phyloP scores from a whole-genome alignment of 2,329 filamentous ascomycete genomes.

The Dactylellina haptotyla region DNA sequence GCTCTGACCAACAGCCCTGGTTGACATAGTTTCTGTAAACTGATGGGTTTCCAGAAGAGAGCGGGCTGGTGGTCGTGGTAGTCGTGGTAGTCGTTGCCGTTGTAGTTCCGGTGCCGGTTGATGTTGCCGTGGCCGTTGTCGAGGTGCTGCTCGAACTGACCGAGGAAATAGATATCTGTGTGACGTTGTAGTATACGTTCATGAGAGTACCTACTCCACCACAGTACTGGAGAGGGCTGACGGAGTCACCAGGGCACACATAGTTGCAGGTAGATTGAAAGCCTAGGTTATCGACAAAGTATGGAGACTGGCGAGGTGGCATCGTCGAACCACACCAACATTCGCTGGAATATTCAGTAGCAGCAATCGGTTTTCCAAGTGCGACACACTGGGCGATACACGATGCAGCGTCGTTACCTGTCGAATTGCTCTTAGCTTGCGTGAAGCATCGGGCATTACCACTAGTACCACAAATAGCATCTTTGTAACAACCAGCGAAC shows the following conservation, averaged over 20 bases:
- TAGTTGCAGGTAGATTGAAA: slow-evolving; percentile 61
- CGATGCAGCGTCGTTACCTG: slow-evolving; percentile 63
- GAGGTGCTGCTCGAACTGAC: slow-evolving; percentile 59
- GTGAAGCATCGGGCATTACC: slow-evolving; percentile 68
- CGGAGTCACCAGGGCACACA: slow-evolving; percentile 59
- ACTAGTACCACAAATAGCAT: slow-evolving; percentile 66
- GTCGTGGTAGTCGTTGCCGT: slow-evolving; percentile 16
- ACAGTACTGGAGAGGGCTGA: slow-evolving; percentile 66
- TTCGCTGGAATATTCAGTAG: slow-evolving; percentile 64
- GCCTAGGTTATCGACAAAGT: slow-evolving; percentile 45
- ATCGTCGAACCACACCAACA: slow-evolving; percentile 67
- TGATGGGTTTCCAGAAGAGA: slow-evolving; percentile 14
- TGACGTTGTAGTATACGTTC: slow-evolving; percentile 25
- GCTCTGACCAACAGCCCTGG: slow-evolving; percentile 29
- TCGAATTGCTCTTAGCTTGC: slow-evolving; percentile 62
- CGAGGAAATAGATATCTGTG: slow-evolving; percentile 59
- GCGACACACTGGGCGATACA: slow-evolving; percentile 64
- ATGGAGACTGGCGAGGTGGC: slow-evolving; percentile 58
- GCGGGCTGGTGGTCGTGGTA: slow-evolving; percentile 27
- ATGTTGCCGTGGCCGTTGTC: slow-evolving; percentile 5
- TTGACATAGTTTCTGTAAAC: slow-evolving; percentile 28
- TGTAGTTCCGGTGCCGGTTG: slow-evolving; percentile 58
- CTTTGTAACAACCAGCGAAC: slow-evolving; percentile 64
- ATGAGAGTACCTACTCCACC: slow-evolving; percentile 65
- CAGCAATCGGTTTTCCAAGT: slow-evolving; percentile 63